These are phyloP conservation scores for Fonsecaea pedrosoi DNA, from an alignment of 2,329 filamentous ascomycete genomes.

Conservation along the genomic window DNA sequence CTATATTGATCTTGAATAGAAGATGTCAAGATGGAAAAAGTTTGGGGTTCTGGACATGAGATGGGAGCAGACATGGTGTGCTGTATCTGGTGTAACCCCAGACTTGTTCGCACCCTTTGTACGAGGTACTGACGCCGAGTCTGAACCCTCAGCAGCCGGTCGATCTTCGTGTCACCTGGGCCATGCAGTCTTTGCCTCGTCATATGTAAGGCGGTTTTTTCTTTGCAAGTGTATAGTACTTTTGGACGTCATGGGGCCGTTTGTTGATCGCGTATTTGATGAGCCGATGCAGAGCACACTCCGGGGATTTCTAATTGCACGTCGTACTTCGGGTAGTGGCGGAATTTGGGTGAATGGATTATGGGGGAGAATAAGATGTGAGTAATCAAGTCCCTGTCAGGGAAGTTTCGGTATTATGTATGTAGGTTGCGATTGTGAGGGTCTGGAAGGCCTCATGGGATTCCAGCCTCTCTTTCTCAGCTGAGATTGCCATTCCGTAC, in stretches of 20 bases:
- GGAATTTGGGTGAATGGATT: background rate
- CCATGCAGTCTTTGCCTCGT: background rate
- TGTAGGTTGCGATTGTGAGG: background rate
- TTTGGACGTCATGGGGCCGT: background rate
- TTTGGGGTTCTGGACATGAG: background rate
- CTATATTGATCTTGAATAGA: slow-evolving; percentile 24
- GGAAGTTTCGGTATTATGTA: background rate
- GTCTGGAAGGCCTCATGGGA: background rate
- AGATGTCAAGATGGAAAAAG: background rate
- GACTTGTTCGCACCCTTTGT: background rate
- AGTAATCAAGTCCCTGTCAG: slow-evolving; percentile 19
- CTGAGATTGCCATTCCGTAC: background rate
- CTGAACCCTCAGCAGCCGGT: background rate
- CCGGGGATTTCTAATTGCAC: slow-evolving; percentile 1
- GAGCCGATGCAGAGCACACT: background rate
- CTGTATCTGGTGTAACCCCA: background rate
- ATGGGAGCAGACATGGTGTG: background rate
- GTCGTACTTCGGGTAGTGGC: background rate
- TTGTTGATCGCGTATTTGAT: background rate
- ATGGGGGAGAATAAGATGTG: background rate
- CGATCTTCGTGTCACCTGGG: background rate
- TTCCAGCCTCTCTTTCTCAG: background rate
- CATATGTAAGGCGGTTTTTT: too few relatives aligned
- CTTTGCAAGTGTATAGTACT: background rate
- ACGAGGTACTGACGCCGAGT: background rate